Evolutionary conservation across 768 basidiomycete species (phyloP).

Genomic region (Inosperma sp.): DNA sequence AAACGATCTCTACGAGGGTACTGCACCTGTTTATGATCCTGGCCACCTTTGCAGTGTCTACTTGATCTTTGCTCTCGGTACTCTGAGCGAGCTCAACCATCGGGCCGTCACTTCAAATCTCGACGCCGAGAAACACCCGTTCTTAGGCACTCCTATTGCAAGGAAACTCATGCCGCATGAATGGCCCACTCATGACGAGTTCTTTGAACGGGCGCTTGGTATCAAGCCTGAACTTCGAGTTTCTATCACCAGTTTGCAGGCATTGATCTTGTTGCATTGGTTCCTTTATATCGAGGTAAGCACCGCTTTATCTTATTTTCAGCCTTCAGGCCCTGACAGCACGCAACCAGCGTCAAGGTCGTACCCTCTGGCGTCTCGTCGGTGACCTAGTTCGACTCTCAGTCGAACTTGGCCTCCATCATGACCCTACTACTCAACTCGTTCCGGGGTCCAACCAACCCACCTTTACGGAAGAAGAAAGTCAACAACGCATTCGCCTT

Average conservation of each 20-base stretch:
- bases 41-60: conserved; percentile 78
- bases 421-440: conserved; percentile 69
- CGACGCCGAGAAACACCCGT: conserved; percentile 33
- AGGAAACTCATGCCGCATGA: conserved; percentile 60
- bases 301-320: not conserved
- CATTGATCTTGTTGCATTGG: conserved; percentile 82
- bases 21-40: conserved; percentile 53
- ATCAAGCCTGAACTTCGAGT: conserved; percentile 81
- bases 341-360: conserved; percentile 69
- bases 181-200: conserved; percentile 83
- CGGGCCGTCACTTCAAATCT: conserved; percentile 52
- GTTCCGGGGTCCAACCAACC: conserved; percentile 35
- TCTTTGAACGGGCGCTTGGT: conserved; percentile 72
- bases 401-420: conserved; percentile 81
- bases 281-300: conserved; percentile 83
- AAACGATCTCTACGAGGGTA: conserved; percentile 60
- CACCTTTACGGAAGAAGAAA: conserved; percentile 71
- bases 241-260: conserved; percentile 77
- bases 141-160: conserved; percentile 37
- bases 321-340: conserved; percentile 4
- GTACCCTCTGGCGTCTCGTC: conserved; percentile 83
- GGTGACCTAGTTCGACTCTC: conserved; percentile 79
- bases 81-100: conserved; percentile 77
- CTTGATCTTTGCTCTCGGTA: conserved; percentile 73
- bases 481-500: conserved; percentile 71